phyloP scores from a whole-genome alignment of 2,329 filamentous ascomycete genomes.

The Alternaria brassicae region DNA sequence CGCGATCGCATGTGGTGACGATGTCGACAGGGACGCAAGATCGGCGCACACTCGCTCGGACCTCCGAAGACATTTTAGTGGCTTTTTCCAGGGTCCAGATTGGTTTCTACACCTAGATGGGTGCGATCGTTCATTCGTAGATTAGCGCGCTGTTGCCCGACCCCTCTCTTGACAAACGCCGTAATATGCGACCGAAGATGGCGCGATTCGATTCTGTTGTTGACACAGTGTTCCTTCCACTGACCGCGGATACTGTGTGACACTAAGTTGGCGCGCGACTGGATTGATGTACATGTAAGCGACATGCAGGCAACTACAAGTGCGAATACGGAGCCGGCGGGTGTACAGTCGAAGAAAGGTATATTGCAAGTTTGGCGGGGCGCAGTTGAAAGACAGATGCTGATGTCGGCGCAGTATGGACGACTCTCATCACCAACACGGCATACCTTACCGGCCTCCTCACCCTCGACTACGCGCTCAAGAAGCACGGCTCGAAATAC shows the following conservation, averaged over 20 bases:
- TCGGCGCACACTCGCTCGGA: constrained; percentile 24
- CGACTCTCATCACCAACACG: constrained; percentile 83
- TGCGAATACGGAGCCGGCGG: constrained; percentile 19
- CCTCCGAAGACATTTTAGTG: not conserved
- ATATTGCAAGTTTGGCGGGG: constrained; percentile 7
- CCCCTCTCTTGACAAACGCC: constrained; percentile 20
- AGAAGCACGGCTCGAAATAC: constrained; percentile 69
- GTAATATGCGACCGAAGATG: constrained; percentile 6
- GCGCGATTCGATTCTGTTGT: not conserved
- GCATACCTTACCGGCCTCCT: constrained; percentile 82
- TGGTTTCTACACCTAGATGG: constrained; percentile 7
- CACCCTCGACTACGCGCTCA: constrained; percentile 79
- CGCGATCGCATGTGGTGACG: constrained; percentile 43
- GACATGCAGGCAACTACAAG: constrained; percentile 10
- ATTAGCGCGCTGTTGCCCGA: constrained; percentile 14
- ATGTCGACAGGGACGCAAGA: constrained; percentile 38
- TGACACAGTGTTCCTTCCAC: not conserved
- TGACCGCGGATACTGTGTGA: not conserved
- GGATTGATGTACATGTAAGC: not conserved
- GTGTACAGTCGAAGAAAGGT: constrained; percentile 51
- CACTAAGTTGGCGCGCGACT: not conserved
- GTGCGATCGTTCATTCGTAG: constrained; percentile 12
- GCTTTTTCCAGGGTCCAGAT: constrained; percentile 3
- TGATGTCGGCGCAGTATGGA: constrained; percentile 71
- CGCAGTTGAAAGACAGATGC: constrained; percentile 1